phyloP scores from a whole-genome alignment of 139 green algal genomes.

The Closterium sp. region DNA sequence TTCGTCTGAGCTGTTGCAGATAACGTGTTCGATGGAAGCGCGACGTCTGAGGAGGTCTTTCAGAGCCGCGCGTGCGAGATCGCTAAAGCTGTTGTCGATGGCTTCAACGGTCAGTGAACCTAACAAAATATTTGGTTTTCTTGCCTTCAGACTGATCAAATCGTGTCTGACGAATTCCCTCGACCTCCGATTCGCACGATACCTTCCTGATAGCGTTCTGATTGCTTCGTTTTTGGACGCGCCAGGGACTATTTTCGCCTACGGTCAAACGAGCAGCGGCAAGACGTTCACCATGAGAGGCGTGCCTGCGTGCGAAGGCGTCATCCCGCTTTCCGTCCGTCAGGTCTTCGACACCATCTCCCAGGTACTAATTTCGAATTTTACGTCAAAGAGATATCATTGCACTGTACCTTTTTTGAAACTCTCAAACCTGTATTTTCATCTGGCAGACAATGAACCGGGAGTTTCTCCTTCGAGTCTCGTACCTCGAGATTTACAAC shows the following conservation, averaged over 20 bases:
- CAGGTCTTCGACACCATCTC: constrained; percentile 71
- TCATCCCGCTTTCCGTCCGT: constrained; percentile 79
- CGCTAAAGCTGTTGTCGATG: neutral
- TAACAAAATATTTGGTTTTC: neutral
- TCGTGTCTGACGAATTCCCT: too few relatives aligned
- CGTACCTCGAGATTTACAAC: constrained; percentile 61
- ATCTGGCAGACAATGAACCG: constrained; percentile 31
- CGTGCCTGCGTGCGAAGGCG: constrained; percentile 62
- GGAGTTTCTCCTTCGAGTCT: constrained; percentile 53
- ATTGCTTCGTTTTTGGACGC: neutral
- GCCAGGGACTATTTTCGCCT: constrained; percentile 49
- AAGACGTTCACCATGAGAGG: constrained; percentile 61
- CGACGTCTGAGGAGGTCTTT: neutral
- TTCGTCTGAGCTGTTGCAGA: neutral
- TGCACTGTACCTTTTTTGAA: too few relatives aligned
- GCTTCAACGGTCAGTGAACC: neutral
- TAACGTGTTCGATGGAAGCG: neutral
- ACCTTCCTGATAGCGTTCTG: neutral
- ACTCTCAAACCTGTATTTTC: too few relatives aligned
- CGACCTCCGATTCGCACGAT: neutral
- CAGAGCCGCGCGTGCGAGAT: neutral
- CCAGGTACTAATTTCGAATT: neutral
- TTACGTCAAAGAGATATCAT: too few relatives aligned
- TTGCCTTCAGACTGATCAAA: too few relatives aligned
- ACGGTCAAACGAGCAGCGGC: constrained; percentile 50